Evolutionary conservation across 108 stramenopile species (phyloP).

Genomic region (Pseudonitzschia delicatissima): DNA sequence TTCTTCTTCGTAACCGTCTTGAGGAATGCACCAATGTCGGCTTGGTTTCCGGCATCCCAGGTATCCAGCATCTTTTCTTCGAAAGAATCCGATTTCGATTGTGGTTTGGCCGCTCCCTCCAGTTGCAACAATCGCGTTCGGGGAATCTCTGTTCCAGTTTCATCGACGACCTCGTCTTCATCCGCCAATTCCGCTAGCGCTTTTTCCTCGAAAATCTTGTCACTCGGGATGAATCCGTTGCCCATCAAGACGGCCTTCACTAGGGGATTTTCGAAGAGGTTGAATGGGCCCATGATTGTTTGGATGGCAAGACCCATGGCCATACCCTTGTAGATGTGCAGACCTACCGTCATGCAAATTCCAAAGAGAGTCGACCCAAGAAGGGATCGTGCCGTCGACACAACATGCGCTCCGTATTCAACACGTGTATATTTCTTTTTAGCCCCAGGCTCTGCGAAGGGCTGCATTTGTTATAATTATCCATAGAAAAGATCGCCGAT

Average conservation of each 20-base stretch:
- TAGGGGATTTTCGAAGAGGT: slow-evolving; percentile 67
- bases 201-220: slow-evolving; percentile 78
- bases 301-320: slow-evolving; percentile 86
- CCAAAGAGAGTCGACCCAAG: slow-evolving; percentile 75
- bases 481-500: neutral
- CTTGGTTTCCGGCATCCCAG: slow-evolving; percentile 82
- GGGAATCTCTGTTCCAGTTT: slow-evolving; percentile 46
- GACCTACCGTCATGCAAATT: slow-evolving; percentile 73
- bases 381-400: slow-evolving; percentile 48
- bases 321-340: slow-evolving; percentile 88
- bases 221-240: slow-evolving; percentile 52
- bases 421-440: slow-evolving; percentile 78
- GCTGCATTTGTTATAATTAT: neutral
- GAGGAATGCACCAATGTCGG: slow-evolving; percentile 67
- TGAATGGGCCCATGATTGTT: slow-evolving; percentile 81
- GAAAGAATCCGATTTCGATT: slow-evolving; percentile 37
- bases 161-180: slow-evolving; percentile 68
- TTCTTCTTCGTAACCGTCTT: slow-evolving; percentile 58
- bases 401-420: slow-evolving; percentile 45
- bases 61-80: slow-evolving; percentile 83
- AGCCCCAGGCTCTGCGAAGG: slow-evolving; percentile 20
- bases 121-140: slow-evolving; percentile 10
- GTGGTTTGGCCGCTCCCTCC: slow-evolving; percentile 16
- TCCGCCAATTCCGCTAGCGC: slow-evolving; percentile 50
- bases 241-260: slow-evolving; percentile 54